Conservation (phyloP, 1,284 basidiomycete genomes). For the Ustilago bromivora region DNA sequence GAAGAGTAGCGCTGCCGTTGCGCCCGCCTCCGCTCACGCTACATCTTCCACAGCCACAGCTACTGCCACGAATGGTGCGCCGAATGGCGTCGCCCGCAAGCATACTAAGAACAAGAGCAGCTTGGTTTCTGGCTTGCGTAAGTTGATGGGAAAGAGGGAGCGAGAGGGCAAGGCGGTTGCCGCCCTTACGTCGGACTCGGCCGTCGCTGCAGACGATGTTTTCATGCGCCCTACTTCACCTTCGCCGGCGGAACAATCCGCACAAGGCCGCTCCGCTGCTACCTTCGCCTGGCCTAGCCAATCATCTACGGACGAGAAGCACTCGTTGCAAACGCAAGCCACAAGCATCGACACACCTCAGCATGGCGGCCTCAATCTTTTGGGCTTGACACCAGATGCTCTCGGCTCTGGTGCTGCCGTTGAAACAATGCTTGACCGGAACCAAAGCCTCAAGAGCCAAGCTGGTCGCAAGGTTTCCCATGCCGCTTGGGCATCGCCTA, state of each 20-base stretch:
- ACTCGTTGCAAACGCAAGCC: constrained; percentile 5
- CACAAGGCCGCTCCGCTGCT: neutral
- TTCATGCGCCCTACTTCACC: neutral
- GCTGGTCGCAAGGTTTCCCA: neutral
- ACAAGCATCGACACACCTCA: constrained; percentile 8
- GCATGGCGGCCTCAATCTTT: constrained; percentile 19
- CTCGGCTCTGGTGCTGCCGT: constrained; percentile 6
- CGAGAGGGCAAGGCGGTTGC: constrained; percentile 8
- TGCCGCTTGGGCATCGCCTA: constrained; percentile 6
- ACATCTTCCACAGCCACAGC: neutral
- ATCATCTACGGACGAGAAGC: neutral
- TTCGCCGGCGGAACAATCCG: neutral
- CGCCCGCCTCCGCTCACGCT: neutral
- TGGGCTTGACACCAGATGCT: constrained; percentile 17
- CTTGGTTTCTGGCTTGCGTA: constrained; percentile 41
- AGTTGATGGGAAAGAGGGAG: constrained; percentile 41
- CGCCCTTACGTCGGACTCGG: neutral
- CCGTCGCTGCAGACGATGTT: neutral
- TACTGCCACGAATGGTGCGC: neutral
- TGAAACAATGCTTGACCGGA: neutral
- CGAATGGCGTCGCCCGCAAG: constrained; percentile 17
- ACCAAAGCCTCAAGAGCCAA: neutral
- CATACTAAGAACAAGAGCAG: constrained; percentile 46
- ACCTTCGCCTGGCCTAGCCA: neutral
- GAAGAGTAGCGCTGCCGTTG: constrained; percentile 2